A percentile compares a stretch with the other conserved stretches of the same genome.
Conservation (phyloP, 441 rosid species). For the Adansonia gregorii region DNA sequence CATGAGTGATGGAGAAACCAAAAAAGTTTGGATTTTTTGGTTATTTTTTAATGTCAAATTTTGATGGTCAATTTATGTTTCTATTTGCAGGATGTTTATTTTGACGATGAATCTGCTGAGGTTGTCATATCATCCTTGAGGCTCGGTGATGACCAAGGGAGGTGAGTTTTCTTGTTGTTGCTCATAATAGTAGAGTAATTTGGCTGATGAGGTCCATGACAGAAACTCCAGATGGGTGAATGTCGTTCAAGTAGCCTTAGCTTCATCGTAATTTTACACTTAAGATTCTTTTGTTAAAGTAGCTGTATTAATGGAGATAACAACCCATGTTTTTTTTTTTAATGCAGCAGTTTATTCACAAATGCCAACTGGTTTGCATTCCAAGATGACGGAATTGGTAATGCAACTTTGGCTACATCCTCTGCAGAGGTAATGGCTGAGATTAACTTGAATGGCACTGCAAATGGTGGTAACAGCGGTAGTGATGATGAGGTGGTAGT, state of each 20-base stretch:
- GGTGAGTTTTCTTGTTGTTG: constrained; percentile 44
- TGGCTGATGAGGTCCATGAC: background rate
- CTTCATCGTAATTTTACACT: background rate
- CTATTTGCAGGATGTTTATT: constrained; percentile 75
- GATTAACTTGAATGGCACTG: constrained; percentile 61
- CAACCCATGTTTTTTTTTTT: constrained; percentile 22
- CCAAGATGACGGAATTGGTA: constrained; percentile 70
- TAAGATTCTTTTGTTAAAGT: background rate
- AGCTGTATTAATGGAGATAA: constrained; percentile 14
- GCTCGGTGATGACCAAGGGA: constrained; percentile 93
- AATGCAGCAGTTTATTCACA: constrained; percentile 80
- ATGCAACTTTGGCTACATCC: constrained; percentile 51
- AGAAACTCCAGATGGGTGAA: background rate
- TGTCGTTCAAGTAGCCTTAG: background rate
- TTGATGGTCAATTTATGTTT: background rate
- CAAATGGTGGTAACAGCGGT: constrained; percentile 69
- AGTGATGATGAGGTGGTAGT: constrained; percentile 94
- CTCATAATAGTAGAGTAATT: background rate
- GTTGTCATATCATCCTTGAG: constrained; percentile 89
- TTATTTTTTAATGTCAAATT: background rate
- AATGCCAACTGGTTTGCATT: constrained; percentile 97
- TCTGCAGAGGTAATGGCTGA: constrained; percentile 68
- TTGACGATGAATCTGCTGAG: constrained; percentile 91
- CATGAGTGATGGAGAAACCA: background rate
- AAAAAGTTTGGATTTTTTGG: background rate